These are phyloP conservation scores for Blastocystis hominis DNA, from an alignment of 352 stramenopile genomes.

Conservation along the genomic window DNA sequence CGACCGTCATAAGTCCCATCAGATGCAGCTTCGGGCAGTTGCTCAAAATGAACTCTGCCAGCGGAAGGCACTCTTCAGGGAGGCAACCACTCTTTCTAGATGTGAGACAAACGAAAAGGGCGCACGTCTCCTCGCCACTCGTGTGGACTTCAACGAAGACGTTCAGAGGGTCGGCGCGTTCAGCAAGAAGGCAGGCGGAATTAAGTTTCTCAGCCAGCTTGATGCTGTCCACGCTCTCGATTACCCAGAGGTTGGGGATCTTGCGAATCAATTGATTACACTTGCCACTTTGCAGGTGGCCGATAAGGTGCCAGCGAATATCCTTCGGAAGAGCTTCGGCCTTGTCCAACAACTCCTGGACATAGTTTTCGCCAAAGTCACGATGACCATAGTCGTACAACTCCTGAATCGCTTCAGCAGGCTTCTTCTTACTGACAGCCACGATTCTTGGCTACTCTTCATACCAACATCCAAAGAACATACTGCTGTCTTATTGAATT, in stretches of 20 bases:
- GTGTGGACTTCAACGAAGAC: slow-evolving; percentile 96
- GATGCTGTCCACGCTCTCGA: slow-evolving; percentile 87
- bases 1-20: slow-evolving; percentile 95
- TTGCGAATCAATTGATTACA: slow-evolving; percentile 77
- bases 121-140: slow-evolving; percentile 80
- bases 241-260: slow-evolving; percentile 80
- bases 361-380: slow-evolving; percentile 97
- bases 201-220: slow-evolving; percentile 92
- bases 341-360: slow-evolving; percentile 92
- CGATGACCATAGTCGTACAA: slow-evolving; percentile 80
- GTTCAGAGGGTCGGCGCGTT: slow-evolving; percentile 71
- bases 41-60: slow-evolving; percentile 74
- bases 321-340: slow-evolving; percentile 69
- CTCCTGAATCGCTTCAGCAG: slow-evolving; percentile 72
- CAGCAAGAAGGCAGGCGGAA: slow-evolving; percentile 67
- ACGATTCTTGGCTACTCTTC: slow-evolving; percentile 66
- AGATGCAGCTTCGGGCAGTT: slow-evolving; percentile 82
- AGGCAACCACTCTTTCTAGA: slow-evolving; percentile 78
- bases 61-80: slow-evolving; percentile 69
- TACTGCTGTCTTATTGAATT: slow-evolving; percentile 24
- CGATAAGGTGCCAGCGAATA: slow-evolving; percentile 94
- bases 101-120: background rate
- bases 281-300: slow-evolving; percentile 95
- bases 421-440: slow-evolving; percentile 86
- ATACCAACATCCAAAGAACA: background rate